Base-by-base conservation (phyloP, 768 basidiomycete species). In the Daedalea quercina region DNA sequence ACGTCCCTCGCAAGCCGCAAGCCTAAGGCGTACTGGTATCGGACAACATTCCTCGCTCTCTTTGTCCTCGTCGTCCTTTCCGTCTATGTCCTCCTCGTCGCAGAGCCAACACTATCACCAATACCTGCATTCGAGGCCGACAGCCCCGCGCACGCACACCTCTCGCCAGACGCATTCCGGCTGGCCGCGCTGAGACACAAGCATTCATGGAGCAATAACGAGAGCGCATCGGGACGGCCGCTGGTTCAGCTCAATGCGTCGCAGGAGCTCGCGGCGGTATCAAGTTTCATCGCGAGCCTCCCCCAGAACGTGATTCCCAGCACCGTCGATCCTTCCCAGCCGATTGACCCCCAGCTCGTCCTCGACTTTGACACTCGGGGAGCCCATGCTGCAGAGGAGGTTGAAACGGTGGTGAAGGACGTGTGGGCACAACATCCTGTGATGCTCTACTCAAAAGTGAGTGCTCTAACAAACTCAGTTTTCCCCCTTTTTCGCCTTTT, bases 321-420 rank as follows among this genome's bases (percentile, higher is more conserved):
- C 0, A 71, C 72, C 6, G 76, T 90, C 43, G 79, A 91, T 60
- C 85, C 90, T 0, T 59, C 73, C 11, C 57, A 59, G 11, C 79
- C 87, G 8, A 80, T 91, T 53, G 89, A 92, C 65, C 87, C 90
- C 3, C 79, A 89, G 60, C 79, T 91, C 52, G 78, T 93, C 3
- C 76, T 93, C 40, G 90, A 88, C 60, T 93, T 92, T 64, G 88
- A 92, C 63, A 85, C 86, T 0, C 78, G 82, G n/a, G 72, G 78
- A 41, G 69, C 78, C 2, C 75, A 76, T 13, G 87, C 87, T 0
- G 59, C 63, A 19, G 76, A 80, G 31, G 87, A 90, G 65, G 70
- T 90, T 28, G 64, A 68, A 31, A 70, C 72, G 1, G 72, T 90
- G 64, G 76, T 83, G 7, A 68, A 74, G 1, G 81, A 87, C 26